Base-by-base conservation (phyloP, 768 basidiomycete genomes). In the Leucocoprinus birnbaumii region DNA sequence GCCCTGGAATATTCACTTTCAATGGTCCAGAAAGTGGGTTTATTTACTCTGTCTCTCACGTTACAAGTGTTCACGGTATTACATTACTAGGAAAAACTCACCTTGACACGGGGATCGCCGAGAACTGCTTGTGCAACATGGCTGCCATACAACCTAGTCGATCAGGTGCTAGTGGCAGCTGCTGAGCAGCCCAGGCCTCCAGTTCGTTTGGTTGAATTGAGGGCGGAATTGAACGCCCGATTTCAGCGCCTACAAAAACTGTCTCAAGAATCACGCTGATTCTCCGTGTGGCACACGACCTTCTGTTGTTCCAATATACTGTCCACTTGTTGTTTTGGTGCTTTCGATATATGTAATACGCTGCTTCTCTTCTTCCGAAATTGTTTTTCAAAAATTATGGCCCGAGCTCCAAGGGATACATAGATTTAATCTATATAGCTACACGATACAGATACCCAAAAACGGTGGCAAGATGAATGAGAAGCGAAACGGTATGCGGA, bases 111-210 rank as follows among this genome's bases (percentile, higher is more conserved):
- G 61, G 75, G 78, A 47, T 61, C 62, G 21, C 76, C 77, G 25
- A 82, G 75, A 63, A 74, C 76, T 37, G 80, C 89, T 2, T 80
- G 77, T 31, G 66, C 79, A 51, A 87, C 87, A 3, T 93, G 90
- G 87, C 73, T 93, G 37, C 92, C 92, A 13, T 94, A 94, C 64
- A 82, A 84, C 47, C 77, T 94, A 52, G 80, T 94, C 59, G 92
- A 94, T 68, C 87, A 91, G 68, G 86, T 94, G 34, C 75, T 94
- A 25, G 76, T 77, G 21, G 84, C 85, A 13, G 82, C 86, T 9
- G 77, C 79, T 56, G 70, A 77, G 7, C 78, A 81, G 61, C 73
- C 76, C 34, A 75, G 76, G 35, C 65, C 82, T 48, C 78, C 82
- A 19, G 55, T 77, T 11, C 75, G 74, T 41, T 73, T 84, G 45